phyloP scores from a whole-genome alignment of 1,284 basidiomycete genomes.

The Waitea zeae region DNA sequence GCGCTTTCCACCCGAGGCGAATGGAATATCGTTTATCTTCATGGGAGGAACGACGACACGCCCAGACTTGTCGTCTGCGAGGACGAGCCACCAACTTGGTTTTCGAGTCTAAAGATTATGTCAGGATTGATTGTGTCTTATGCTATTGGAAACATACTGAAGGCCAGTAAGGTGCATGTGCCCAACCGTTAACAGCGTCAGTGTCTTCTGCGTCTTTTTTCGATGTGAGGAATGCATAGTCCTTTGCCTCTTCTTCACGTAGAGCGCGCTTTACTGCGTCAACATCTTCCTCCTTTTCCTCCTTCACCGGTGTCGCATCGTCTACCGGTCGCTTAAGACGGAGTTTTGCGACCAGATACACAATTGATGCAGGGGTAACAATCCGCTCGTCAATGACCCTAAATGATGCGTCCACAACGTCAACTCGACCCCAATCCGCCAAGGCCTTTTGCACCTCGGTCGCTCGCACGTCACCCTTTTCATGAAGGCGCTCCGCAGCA shows the following conservation, averaged over 20 bases:
- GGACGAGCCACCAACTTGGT: constrained; percentile 82
- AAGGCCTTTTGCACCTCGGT: constrained; percentile 53
- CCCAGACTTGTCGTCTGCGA: constrained; percentile 84
- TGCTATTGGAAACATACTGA: constrained; percentile 38
- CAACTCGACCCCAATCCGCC: constrained; percentile 62
- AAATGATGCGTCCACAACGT: constrained; percentile 77
- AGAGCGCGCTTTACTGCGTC: constrained; percentile 33
- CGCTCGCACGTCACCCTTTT: constrained; percentile 31
- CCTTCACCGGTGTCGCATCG: constrained; percentile 10
- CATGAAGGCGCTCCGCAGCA: constrained; percentile 30
- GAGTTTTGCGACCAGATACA: constrained; percentile 76
- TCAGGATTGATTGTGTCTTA: too few relatives aligned
- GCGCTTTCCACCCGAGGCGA: constrained; percentile 35
- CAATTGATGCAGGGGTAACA: constrained; percentile 81
- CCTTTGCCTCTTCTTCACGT: constrained; percentile 37
- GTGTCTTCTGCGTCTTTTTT: constrained; percentile 48
- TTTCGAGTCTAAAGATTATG: constrained; percentile 44
- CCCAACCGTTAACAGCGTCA: constrained; percentile 31
- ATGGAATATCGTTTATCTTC: constrained; percentile 70
- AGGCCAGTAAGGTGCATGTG: constrained; percentile 87
- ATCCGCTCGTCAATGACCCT: constrained; percentile 87
- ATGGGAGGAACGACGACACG: constrained; percentile 84
- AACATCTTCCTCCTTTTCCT: constrained; percentile 18
- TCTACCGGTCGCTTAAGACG: constrained; percentile 36
- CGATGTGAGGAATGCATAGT: constrained; percentile 50